phyloP scores from a whole-genome alignment of 2,329 filamentous ascomycete species.

The Truncatella angustata region DNA sequence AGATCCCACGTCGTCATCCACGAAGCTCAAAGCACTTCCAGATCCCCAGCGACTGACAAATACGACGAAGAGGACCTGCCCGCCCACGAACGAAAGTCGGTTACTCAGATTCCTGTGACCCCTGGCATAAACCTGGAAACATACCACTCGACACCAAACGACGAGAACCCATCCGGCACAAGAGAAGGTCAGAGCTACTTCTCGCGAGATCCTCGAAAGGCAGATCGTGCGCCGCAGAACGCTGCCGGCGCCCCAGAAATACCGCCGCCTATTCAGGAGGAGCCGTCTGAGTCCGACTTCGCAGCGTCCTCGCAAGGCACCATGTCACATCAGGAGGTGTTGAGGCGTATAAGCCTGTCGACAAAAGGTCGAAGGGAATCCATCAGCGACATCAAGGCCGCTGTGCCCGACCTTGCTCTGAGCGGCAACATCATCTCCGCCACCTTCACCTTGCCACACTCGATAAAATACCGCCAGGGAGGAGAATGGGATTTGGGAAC shows the following conservation, averaged over 20 bases:
- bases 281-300: neutral
- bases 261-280: constrained; percentile 14
- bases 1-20: constrained; percentile 11
- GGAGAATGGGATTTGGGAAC: constrained; percentile 68
- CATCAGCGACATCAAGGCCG: constrained; percentile 52
- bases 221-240: constrained; percentile 15
- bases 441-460: constrained; percentile 62
- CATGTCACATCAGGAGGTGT: constrained; percentile 37
- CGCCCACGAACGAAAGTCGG: constrained; percentile 31
- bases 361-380: constrained; percentile 46
- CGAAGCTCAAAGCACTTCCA: constrained; percentile 16
- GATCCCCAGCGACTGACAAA: constrained; percentile 11
- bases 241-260: constrained; percentile 20
- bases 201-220: constrained; percentile 20
- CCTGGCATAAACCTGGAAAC: constrained; percentile 34
- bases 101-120: constrained; percentile 38
- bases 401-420: constrained; percentile 55
- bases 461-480: constrained; percentile 55
- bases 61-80: constrained; percentile 26
- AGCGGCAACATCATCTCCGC: constrained; percentile 67
- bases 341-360: constrained; percentile 42
- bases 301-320: constrained; percentile 26
- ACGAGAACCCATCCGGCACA: constrained; percentile 6
- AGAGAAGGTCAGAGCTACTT: constrained; percentile 30
- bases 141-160: constrained; percentile 24